Percentiles rank a stretch among this genome's conserved stretches.
These are phyloP conservation scores for Mortierella sp. DNA, from an alignment of 371 early-diverging fungal genomes.

Conservation along the genomic window DNA sequence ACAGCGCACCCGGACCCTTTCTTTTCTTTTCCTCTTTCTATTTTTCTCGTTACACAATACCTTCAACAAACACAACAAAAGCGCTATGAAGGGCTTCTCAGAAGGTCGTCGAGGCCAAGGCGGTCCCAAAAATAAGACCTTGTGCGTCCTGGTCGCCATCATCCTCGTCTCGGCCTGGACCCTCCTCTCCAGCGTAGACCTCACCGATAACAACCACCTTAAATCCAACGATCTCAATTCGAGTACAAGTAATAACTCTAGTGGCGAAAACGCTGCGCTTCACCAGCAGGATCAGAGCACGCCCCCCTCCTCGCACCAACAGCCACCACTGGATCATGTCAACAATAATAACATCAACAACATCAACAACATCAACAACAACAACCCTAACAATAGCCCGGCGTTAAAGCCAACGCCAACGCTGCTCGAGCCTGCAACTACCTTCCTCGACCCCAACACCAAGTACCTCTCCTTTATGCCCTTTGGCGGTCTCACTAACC, in stretches of 20 bases:
- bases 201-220: background rate
- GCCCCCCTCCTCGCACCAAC: background rate
- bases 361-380: background rate
- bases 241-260: background rate
- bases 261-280: background rate
- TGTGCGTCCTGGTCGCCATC: constrained; percentile 17
- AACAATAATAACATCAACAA: constrained; percentile 9
- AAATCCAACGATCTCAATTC: too few species aligned
- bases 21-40: background rate
- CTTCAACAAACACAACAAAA: background rate
- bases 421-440: background rate
- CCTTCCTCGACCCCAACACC: constrained; percentile 3
- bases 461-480: constrained; percentile 19
- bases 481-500: constrained; percentile 22
- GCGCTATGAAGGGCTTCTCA: background rate
- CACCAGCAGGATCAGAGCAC: background rate
- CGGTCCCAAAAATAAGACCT: background rate
- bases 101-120: background rate
- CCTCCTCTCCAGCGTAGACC: constrained; percentile 24
- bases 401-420: background rate
- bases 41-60: background rate
- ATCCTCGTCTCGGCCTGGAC: constrained; percentile 28
- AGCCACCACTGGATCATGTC: background rate
- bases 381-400: background rate
- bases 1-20: background rate